phyloP scores from a whole-genome alignment of 2,329 filamentous ascomycete genomes.

The Aspergillus unguis region DNA sequence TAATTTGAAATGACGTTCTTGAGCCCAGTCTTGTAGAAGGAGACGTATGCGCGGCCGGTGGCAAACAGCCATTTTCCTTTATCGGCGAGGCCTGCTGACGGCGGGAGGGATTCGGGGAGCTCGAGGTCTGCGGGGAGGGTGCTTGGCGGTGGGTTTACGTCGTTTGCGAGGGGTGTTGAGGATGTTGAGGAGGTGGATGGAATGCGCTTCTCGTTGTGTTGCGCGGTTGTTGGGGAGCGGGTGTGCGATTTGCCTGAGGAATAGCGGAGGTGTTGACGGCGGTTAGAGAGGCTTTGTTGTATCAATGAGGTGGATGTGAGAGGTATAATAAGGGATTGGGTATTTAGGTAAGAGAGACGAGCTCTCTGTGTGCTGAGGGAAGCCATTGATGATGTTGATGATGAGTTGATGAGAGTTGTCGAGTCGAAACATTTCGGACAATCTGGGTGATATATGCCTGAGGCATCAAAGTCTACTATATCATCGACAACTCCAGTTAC shows the following conservation, averaged over 20 bases:
- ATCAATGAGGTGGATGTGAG: neutral
- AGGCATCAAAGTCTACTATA: neutral
- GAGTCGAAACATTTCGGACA: neutral
- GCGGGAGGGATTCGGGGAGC: slow-evolving; percentile 55
- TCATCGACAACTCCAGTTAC: too few species aligned
- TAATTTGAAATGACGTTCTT: slow-evolving; percentile 70
- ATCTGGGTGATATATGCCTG: neutral
- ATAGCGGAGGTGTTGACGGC: slow-evolving; percentile 1
- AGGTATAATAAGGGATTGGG: neutral
- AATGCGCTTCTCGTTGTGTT: slow-evolving; percentile 13
- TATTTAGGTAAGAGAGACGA: neutral
- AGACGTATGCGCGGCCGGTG: slow-evolving; percentile 70
- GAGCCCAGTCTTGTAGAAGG: slow-evolving; percentile 85
- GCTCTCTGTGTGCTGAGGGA: neutral
- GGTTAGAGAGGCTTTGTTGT: neutral
- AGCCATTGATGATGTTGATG: neutral
- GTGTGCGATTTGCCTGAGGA: slow-evolving; percentile 19
- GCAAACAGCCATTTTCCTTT: slow-evolving; percentile 35
- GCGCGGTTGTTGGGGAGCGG: slow-evolving; percentile 19
- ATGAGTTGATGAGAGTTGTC: neutral
- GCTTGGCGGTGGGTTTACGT: slow-evolving; percentile 67
- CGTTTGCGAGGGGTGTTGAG: slow-evolving; percentile 19
- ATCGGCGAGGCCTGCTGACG: slow-evolving; percentile 41
- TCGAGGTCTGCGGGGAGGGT: slow-evolving; percentile 70
- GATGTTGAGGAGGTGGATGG: slow-evolving; percentile 19